These are phyloP conservation scores for Agrocybe pediades DNA, from an alignment of 768 basidiomycete species.

Conservation along the genomic window DNA sequence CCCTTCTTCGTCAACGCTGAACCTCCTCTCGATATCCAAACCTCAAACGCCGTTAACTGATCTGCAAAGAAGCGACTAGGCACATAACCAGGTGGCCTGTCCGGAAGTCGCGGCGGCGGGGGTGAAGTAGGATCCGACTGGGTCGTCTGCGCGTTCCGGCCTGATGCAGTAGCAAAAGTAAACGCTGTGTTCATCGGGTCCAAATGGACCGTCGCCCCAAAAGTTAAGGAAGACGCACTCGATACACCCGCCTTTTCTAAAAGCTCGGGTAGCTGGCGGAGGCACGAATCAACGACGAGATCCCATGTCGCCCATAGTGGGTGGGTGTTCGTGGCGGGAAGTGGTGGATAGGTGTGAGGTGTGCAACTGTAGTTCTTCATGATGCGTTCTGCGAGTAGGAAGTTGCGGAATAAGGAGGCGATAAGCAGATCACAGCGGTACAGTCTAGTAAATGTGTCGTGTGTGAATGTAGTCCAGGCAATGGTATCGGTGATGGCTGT, in stretches of 20 bases:
- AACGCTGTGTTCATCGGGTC: slow-evolving; percentile 7
- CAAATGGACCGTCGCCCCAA: not conserved
- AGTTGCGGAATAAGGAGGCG: slow-evolving; percentile 95
- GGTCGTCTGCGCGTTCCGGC: slow-evolving; percentile 37
- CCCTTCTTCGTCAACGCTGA: slow-evolving; percentile 80
- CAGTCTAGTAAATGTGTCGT: slow-evolving; percentile 89
- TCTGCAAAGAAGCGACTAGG: slow-evolving; percentile 95
- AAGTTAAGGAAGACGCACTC: too few species aligned
- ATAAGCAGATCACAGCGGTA: slow-evolving; percentile 96
- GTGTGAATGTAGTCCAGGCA: slow-evolving; percentile 96
- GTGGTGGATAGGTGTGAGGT: slow-evolving; percentile 87
- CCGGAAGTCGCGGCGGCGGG: slow-evolving; percentile 18
- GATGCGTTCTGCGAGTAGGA: slow-evolving; percentile 94
- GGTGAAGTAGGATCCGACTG: slow-evolving; percentile 26
- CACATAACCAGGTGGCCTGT: slow-evolving; percentile 69
- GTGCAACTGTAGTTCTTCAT: slow-evolving; percentile 99
- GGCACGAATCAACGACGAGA: slow-evolving; percentile 90
- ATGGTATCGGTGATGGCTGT: slow-evolving; percentile 99
- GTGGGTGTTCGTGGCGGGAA: slow-evolving; percentile 97
- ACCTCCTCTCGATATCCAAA: slow-evolving; percentile 96
- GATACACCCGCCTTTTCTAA: slow-evolving; percentile 41
- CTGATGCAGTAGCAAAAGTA: slow-evolving; percentile 36
- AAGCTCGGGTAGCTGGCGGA: slow-evolving; percentile 90
- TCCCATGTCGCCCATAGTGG: slow-evolving; percentile 98
- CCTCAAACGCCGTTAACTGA: slow-evolving; percentile 95